These are phyloP conservation scores for Stromatinia cepivora DNA, from an alignment of 2,329 filamentous ascomycete species.

Conservation along the genomic window DNA sequence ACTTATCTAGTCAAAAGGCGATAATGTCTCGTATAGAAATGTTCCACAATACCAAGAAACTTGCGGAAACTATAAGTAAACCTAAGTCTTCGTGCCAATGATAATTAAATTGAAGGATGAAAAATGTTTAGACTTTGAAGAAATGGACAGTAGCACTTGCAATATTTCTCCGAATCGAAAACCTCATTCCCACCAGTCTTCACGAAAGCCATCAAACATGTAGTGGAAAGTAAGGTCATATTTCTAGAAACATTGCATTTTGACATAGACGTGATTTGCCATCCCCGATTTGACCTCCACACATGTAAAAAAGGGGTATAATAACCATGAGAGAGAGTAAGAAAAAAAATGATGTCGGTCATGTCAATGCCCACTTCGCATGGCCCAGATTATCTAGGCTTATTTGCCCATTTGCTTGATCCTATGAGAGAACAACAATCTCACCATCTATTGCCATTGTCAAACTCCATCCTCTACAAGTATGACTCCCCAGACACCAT, in stretches of 20 bases:
- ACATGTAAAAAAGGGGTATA: not conserved
- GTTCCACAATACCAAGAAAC: too few species aligned
- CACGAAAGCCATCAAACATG: not conserved
- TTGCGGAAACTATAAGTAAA: too few species aligned
- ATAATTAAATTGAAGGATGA: too few species aligned
- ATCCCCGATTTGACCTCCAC: not conserved
- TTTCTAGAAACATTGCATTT: not conserved
- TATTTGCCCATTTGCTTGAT: not conserved
- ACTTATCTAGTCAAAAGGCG: too few species aligned
- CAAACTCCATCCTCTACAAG: not conserved
- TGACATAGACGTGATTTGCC: too few species aligned
- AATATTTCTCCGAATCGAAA: too few species aligned
- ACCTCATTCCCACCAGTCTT: too few species aligned
- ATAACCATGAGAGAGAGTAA: not conserved
- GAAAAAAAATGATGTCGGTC: not conserved
- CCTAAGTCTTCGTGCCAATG: too few species aligned
- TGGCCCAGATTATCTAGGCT: not conserved
- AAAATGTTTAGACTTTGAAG: too few species aligned
- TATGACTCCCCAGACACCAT: not conserved
- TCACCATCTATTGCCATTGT: not conserved
- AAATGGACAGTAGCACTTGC: too few species aligned
- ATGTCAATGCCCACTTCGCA: not conserved
- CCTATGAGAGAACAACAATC: not conserved
- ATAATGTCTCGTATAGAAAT: too few species aligned
- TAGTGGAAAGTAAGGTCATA: not conserved